Evolutionary conservation across 164 flowering plant species (phyloP).

Genomic region (Chloranthus sessilifolius): DNA sequence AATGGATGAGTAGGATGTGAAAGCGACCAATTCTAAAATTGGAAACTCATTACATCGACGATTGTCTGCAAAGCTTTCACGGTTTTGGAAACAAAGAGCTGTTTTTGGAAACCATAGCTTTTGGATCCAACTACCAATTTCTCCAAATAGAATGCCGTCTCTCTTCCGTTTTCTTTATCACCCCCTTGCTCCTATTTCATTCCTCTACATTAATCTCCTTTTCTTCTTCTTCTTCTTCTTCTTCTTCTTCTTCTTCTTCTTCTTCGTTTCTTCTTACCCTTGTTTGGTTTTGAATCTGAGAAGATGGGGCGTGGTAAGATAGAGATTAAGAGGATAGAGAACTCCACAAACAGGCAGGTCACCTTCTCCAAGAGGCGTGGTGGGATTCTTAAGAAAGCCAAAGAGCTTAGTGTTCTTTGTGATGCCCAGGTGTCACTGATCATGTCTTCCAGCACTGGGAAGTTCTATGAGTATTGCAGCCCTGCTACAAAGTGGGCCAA

Average conservation of each 20-base stretch:
- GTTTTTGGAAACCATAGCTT: neutral
- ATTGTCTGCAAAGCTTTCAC: slow-evolving; percentile 4
- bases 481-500: slow-evolving; percentile 31
- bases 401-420: slow-evolving; percentile 61
- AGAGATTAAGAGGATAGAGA: slow-evolving; percentile 64
- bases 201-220: no score
- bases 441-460: slow-evolving; percentile 44
- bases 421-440: slow-evolving; percentile 67
- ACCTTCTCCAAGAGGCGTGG: slow-evolving; percentile 66
- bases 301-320: slow-evolving; percentile 72
- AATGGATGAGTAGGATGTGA: no score
- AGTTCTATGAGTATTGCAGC: slow-evolving; percentile 46
- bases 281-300: neutral
- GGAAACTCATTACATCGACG: slow-evolving; percentile 2
- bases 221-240: neutral
- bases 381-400: slow-evolving; percentile 70
- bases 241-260: neutral
- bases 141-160: neutral
- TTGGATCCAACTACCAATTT: neutral
- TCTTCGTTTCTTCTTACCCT: no score
- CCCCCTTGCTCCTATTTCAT: neutral
- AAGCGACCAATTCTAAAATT: slow-evolving; percentile 5
- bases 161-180: neutral
- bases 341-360: slow-evolving; percentile 64
- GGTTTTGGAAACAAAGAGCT: slow-evolving; percentile 9